phyloP scores from a whole-genome alignment of 2,329 filamentous ascomycete species.

The Claviceps africana region DNA sequence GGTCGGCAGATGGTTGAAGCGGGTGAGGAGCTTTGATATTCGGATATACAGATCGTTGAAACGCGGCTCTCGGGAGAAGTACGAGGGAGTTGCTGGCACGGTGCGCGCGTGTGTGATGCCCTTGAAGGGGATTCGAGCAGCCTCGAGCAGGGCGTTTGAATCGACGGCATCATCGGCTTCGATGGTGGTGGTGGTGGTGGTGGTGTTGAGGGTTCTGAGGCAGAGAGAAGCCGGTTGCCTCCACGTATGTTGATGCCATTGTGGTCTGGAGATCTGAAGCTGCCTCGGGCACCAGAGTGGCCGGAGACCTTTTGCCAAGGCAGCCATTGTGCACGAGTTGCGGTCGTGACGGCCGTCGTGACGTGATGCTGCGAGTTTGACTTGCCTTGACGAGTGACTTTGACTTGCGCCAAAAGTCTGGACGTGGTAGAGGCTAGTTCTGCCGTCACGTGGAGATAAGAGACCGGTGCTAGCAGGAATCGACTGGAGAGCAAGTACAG shows the following conservation, averaged over 20 bases:
- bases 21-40: slow-evolving; percentile 57
- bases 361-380: neutral
- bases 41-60: slow-evolving; percentile 77
- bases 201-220: slow-evolving; percentile 13
- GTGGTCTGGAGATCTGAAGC: slow-evolving; percentile 14
- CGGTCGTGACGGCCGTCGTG: neutral
- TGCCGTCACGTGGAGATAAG: slow-evolving; percentile 13
- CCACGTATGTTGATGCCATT: slow-evolving; percentile 16
- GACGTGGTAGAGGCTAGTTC: neutral
- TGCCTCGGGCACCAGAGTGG: slow-evolving; percentile 22
- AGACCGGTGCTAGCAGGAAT: neutral
- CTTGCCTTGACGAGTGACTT: neutral
- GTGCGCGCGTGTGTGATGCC: slow-evolving; percentile 48
- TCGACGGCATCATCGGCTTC: slow-evolving; percentile 7
- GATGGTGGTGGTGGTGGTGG: slow-evolving; percentile 11
- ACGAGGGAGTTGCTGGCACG: slow-evolving; percentile 76
- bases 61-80: slow-evolving; percentile 73
- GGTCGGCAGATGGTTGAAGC: slow-evolving; percentile 59
- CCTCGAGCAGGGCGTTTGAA: slow-evolving; percentile 10
- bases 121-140: slow-evolving; percentile 17
- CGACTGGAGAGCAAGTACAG: too few species aligned
- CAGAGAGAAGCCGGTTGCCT: slow-evolving; percentile 12
- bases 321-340: slow-evolving; percentile 17
- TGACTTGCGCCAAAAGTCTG: neutral
- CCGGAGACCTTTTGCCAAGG: slow-evolving; percentile 20